A percentile compares a stretch with the other conserved stretches of the same genome.
phyloP scores from a whole-genome alignment of 768 basidiomycete species.

The Favolaschia claudopus region DNA sequence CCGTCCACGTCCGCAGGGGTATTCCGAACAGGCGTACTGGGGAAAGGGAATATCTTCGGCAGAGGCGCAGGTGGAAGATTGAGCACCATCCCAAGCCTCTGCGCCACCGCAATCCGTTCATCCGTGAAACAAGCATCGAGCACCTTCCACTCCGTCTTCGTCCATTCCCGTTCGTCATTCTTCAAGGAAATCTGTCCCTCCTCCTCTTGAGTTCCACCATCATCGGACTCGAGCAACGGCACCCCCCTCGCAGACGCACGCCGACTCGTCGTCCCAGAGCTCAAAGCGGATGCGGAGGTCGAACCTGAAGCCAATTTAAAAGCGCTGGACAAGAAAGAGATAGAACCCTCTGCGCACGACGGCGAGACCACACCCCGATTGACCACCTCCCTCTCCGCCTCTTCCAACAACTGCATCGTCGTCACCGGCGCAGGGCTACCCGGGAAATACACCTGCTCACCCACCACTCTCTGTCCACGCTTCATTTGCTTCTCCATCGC shows the following conservation, averaged over 20 bases:
- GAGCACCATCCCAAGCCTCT: conserved; percentile 26
- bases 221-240: neutral
- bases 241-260: conserved; percentile 4
- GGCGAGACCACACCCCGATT: neutral
- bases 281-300: neutral
- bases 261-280: neutral
- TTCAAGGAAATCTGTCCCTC: too few relatives aligned
- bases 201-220: conserved; percentile 2
- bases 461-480: conserved; percentile 47
- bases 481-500: conserved; percentile 13
- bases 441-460: conserved; percentile 61
- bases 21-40: conserved; percentile 11
- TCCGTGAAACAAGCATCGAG: conserved; percentile 84
- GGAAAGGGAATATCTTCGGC: neutral
- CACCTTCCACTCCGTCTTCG: conserved; percentile 80
- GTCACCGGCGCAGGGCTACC: conserved; percentile 59
- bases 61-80: neutral
- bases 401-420: conserved; percentile 61
- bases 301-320: too few relatives aligned
- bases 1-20: conserved; percentile 13
- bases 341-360: too few relatives aligned
- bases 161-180: conserved; percentile 63
- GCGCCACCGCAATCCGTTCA: conserved; percentile 61
- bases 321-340: neutral
- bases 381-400: conserved; percentile 62